These are phyloP conservation scores for Phialophora verrucosa DNA, from an alignment of 2,329 filamentous ascomycete genomes.

Conservation along the genomic window DNA sequence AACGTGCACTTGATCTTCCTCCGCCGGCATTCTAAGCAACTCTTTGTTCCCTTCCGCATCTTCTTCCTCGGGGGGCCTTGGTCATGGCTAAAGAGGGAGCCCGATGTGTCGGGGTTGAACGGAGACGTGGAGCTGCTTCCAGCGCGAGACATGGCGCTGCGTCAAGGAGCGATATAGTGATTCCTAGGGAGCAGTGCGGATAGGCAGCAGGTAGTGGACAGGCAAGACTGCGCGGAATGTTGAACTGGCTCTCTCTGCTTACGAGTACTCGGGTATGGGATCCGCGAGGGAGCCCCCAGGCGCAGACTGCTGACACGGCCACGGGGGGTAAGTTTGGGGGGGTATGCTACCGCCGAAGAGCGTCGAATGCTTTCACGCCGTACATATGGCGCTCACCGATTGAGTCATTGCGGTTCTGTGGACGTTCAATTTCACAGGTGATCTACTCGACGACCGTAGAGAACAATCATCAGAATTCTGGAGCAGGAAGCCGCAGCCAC, in stretches of 20 bases:
- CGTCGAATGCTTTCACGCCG: neutral
- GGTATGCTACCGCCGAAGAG: neutral
- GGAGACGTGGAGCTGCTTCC: constrained; percentile 32
- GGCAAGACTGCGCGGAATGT: neutral
- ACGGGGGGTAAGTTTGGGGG: neutral
- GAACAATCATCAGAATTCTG: neutral
- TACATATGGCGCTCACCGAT: neutral
- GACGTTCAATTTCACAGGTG: neutral
- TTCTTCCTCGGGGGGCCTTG: constrained; percentile 49
- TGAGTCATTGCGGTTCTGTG: neutral
- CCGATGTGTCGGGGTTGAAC: constrained; percentile 28
- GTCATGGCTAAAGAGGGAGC: constrained; percentile 36
- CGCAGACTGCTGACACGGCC: neutral
- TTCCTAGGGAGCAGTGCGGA: neutral
- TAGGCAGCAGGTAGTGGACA: neutral
- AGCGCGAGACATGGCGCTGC: constrained; percentile 19
- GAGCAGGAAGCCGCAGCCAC: neutral
- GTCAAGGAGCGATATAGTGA: neutral
- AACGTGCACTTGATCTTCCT: constrained; percentile 53
- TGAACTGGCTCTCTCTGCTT: neutral
- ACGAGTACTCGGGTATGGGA: constrained; percentile 1
- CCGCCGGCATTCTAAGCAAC: constrained; percentile 51
- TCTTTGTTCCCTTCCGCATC: constrained; percentile 53
- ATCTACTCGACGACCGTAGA: neutral
- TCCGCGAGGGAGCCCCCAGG: neutral